A percentile compares a stretch with the other conserved stretches of the same genome.
phyloP scores from a whole-genome alignment of 352 stramenopile species.

The Globisporangium orthogonon region DNA sequence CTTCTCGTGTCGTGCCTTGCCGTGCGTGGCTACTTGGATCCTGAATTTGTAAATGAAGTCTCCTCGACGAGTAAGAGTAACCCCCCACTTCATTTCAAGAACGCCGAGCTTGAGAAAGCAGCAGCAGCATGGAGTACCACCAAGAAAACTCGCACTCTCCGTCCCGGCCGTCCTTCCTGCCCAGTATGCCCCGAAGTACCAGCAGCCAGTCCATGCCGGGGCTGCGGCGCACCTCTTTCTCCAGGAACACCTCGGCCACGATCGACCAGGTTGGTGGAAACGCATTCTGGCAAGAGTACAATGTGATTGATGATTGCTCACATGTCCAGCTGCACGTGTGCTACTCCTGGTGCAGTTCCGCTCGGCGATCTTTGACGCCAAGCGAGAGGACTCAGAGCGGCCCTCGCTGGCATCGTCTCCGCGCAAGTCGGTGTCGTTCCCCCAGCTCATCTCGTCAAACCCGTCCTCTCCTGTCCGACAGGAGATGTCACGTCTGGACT shows the following conservation, averaged over 20 bases:
- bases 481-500: neutral
- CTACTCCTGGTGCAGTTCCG: constrained; percentile 5
- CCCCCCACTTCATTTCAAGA: no score
- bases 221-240: constrained; percentile 29
- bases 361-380: constrained; percentile 12
- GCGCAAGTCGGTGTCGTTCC: constrained; percentile 23
- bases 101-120: no score
- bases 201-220: constrained; percentile 11
- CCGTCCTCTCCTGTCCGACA: constrained; percentile 8
- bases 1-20: no score
- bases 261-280: constrained; percentile 26
- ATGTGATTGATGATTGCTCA: neutral
- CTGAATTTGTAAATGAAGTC: no score
- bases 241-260: constrained; percentile 13
- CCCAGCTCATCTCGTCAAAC: constrained; percentile 7
- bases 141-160: no score
- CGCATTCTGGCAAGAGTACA: neutral
- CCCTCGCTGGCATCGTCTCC: constrained; percentile 12
- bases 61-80: no score
- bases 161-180: no score
- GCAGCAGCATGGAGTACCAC: no score
- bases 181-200: neutral
- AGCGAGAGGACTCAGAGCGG: neutral
- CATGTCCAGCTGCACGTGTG: no score
- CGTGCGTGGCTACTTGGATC: no score